Evolutionary conservation across 805 yeast genomes (phyloP).

Genomic region (Suhomyces emberorum): DNA sequence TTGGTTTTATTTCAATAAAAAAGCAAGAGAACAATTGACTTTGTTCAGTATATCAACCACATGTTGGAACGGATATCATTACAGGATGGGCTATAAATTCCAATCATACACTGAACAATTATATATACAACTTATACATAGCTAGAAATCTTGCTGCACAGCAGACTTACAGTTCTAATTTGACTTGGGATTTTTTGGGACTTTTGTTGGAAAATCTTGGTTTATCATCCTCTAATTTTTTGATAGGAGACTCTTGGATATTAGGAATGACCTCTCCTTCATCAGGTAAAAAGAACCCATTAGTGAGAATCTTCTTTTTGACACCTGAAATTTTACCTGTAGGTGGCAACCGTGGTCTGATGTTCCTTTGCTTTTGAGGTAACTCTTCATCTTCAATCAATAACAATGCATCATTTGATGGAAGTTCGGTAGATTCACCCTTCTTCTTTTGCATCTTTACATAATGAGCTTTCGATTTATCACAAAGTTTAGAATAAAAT

Average conservation of each 20-base stretch:
- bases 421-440: conserved; percentile 38
- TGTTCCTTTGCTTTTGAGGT: conserved; percentile 72
- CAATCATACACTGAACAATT: too few species aligned
- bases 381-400: conserved; percentile 79
- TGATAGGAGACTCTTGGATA: background rate
- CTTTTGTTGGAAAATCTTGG: conserved; percentile 1
- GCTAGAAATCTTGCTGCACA: too few species aligned
- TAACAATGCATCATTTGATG: conserved; percentile 33
- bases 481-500: conserved; percentile 42
- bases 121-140: too few species aligned
- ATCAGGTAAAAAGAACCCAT: conserved; percentile 52
- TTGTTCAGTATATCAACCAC: too few species aligned
- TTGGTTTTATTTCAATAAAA: too few species aligned
- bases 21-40: too few species aligned
- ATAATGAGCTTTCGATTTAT: conserved; percentile 42
- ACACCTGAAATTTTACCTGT: conserved; percentile 75
- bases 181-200: conserved; percentile 2
- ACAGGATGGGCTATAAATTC: too few species aligned
- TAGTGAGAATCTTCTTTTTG: conserved; percentile 59
- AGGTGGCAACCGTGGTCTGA: conserved; percentile 82
- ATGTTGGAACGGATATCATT: too few species aligned
- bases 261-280: conserved; percentile 19
- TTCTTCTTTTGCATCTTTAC: conserved; percentile 39
- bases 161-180: background rate
- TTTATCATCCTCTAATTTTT: background rate